Evolutionary conservation across 2,329 filamentous ascomycete genomes (phyloP).

Genomic region (Cercospora brassicicola): DNA sequence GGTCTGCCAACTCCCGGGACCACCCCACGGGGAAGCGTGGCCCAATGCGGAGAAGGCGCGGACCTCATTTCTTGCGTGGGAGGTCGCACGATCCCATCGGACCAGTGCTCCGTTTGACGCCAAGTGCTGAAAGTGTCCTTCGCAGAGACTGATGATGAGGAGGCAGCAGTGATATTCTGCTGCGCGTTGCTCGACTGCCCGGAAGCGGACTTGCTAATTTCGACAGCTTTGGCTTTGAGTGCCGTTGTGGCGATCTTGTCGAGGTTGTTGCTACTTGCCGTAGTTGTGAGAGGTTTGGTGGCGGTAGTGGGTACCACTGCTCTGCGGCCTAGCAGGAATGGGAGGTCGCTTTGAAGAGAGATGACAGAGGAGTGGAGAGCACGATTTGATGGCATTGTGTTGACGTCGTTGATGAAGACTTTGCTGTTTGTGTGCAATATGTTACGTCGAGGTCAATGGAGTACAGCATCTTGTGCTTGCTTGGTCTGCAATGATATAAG

Average conservation of each 20-base stretch:
- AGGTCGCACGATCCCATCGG: neutral
- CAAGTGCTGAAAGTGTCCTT: constrained; percentile 6
- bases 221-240: constrained; percentile 13
- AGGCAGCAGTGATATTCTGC: neutral
- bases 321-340: constrained; percentile 14
- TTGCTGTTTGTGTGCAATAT: neutral
- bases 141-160: neutral
- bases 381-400: constrained; percentile 9
- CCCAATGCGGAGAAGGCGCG: constrained; percentile 11
- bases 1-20: neutral
- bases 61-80: constrained; percentile 3
- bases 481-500: neutral
- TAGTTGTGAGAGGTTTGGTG: neutral
- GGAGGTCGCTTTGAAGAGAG: constrained; percentile 17
- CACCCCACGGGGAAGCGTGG: constrained; percentile 9
- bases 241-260: constrained; percentile 11
- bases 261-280: neutral
- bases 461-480: neutral
- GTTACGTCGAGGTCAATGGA: neutral
- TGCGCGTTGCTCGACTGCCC: neutral
- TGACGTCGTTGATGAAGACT: neutral
- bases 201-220: neutral
- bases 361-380: constrained; percentile 13
- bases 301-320: neutral
- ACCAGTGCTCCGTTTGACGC: neutral